Evolutionary conservation across 2,329 filamentous ascomycete genomes (phyloP).

Genomic region (Ustilaginoidea virens): DNA sequence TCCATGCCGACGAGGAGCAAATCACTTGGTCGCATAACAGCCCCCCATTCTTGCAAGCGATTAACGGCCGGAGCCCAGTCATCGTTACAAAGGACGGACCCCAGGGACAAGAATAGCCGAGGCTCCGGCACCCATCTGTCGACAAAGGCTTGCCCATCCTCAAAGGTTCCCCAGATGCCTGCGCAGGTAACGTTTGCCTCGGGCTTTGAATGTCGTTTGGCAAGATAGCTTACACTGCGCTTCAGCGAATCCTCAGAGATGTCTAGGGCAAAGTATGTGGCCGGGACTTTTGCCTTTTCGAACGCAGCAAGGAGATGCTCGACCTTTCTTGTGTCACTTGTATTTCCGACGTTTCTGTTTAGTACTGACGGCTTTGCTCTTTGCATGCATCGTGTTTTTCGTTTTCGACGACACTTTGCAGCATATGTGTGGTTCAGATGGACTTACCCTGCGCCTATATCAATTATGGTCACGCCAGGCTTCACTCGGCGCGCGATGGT

Average conservation of each 20-base stretch:
- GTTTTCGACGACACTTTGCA: too few relatives aligned
- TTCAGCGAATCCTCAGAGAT: constrained; percentile 21
- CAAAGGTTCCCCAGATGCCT: constrained; percentile 25
- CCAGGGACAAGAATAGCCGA: constrained; percentile 23
- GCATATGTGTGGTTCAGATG: too few relatives aligned
- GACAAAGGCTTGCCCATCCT: constrained; percentile 18
- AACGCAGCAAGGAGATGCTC: constrained; percentile 20
- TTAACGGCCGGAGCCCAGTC: constrained; percentile 18
- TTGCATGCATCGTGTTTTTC: too few relatives aligned
- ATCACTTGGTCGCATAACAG: constrained; percentile 18
- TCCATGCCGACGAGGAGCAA: constrained; percentile 26
- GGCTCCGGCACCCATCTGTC: constrained; percentile 12
- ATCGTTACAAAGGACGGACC: constrained; percentile 27
- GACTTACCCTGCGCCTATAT: constrained; percentile 26
- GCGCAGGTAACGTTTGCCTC: constrained; percentile 16
- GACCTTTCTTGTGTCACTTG: constrained; percentile 25
- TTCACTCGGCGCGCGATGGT: constrained; percentile 17
- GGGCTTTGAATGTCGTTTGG: constrained; percentile 12
- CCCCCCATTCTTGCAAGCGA: constrained; percentile 21
- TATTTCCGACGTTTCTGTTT: too few relatives aligned
- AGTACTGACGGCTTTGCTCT: too few relatives aligned
- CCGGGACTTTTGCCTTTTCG: constrained; percentile 13
- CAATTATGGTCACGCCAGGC: constrained; percentile 19
- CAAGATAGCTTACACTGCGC: constrained; percentile 18
- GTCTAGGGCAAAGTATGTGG: constrained; percentile 24